Percentiles rank a stretch among this genome's conserved stretches.
Conservation (phyloP, 2,329 filamentous ascomycete species). For the Chaetomium globosum region DNA sequence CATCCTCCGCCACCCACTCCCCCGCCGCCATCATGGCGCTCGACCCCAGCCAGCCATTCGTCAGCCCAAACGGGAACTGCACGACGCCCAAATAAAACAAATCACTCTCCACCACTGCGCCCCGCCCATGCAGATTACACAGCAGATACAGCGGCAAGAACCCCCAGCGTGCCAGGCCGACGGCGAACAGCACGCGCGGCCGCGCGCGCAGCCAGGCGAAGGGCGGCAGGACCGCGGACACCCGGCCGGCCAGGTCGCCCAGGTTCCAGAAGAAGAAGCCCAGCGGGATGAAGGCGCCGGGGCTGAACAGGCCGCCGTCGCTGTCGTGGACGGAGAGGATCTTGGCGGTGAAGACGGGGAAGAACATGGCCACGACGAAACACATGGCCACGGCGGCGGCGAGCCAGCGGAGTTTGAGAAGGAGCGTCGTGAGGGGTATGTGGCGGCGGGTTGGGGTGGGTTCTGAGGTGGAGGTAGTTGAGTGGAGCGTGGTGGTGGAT, state of each 20-base stretch:
- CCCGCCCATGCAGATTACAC: constrained; percentile 81
- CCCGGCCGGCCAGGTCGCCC: constrained; percentile 78
- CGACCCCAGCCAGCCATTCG: constrained; percentile 84
- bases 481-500: constrained; percentile 40
- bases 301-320: constrained; percentile 59
- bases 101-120: constrained; percentile 76
- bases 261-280: constrained; percentile 92
- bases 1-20: constrained; percentile 77
- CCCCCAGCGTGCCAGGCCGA: constrained; percentile 65
- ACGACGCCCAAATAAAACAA: constrained; percentile 84
- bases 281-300: constrained; percentile 82
- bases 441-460: constrained; percentile 54
- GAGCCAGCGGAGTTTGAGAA: constrained; percentile 77
- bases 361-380: constrained; percentile 88
- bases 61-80: constrained; percentile 79
- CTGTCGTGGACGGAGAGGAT: constrained; percentile 52
- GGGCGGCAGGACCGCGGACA: constrained; percentile 62
- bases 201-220: constrained; percentile 58
- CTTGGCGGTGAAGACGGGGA: constrained; percentile 84
- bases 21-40: constrained; percentile 89
- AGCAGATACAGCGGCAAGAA: constrained; percentile 86
- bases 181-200: constrained; percentile 67
- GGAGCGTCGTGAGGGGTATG: constrained; percentile 63
- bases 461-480: constrained; percentile 51
- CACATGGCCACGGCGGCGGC: constrained; percentile 76